These are phyloP conservation scores for Rosa hybrid DNA, from an alignment of 331 rosid species.

Conservation along the genomic window DNA sequence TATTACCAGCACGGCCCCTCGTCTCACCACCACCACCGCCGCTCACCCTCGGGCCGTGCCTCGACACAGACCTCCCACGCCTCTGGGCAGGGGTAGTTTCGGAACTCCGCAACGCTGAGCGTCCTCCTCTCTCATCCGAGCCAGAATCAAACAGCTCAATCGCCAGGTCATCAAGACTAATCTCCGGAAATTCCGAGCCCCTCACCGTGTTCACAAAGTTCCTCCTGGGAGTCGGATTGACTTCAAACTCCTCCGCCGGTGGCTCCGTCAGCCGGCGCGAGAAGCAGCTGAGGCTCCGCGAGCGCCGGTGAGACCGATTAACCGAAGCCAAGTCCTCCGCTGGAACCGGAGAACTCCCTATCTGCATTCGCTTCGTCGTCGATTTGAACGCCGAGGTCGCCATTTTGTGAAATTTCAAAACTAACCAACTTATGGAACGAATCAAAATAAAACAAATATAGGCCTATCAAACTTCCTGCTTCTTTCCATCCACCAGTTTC, in stretches of 20 bases:
- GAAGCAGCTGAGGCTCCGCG: conserved; percentile 81
- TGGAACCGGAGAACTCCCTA: conserved; percentile 44
- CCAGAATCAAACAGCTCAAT: conserved; percentile 56
- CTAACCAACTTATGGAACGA: not conserved
- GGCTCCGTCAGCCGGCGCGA: conserved; percentile 43
- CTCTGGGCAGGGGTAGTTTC: conserved; percentile 51
- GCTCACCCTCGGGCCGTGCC: conserved; percentile 46
- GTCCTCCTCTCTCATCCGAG: conserved; percentile 51
- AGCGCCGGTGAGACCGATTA: conserved; percentile 66
- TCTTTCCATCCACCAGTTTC: no score
- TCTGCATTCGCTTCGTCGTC: conserved; percentile 65
- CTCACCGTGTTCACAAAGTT: conserved; percentile 81
- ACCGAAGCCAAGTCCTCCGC: conserved; percentile 50
- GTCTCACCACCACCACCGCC: conserved; percentile 40
- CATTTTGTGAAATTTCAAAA: conserved; percentile 29
- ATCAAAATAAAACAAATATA: not conserved
- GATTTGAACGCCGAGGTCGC: conserved; percentile 96
- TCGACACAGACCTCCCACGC: conserved; percentile 90
- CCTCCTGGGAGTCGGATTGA: conserved; percentile 45
- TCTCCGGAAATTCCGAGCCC: conserved; percentile 90
- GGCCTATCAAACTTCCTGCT: no score
- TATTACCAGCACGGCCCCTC: conserved; percentile 34
- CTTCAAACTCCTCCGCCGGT: conserved; percentile 27
- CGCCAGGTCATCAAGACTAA: conserved; percentile 92
- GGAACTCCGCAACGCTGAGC: conserved; percentile 36